phyloP scores from a whole-genome alignment of 1,284 basidiomycete genomes.

The Tilletia indica region DNA sequence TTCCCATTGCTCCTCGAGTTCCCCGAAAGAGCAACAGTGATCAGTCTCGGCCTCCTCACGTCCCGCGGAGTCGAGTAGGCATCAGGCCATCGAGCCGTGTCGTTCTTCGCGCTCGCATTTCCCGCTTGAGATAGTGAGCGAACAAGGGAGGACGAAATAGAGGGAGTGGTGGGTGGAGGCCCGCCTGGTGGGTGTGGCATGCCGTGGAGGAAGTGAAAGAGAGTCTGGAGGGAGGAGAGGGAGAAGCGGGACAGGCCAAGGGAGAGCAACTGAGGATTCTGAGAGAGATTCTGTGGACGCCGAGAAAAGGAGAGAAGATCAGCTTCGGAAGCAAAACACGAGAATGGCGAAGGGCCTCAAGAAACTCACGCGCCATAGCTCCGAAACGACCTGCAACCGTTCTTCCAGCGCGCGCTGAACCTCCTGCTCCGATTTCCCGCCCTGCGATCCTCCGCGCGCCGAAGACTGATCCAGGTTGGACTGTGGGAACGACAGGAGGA shows the following conservation, averaged over 20 bases:
- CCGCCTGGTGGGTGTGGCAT: constrained; percentile 5
- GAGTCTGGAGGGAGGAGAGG: constrained; percentile 15
- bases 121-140: constrained; percentile 22
- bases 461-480: constrained; percentile 29
- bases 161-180: constrained; percentile 23
- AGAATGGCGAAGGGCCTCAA: no score
- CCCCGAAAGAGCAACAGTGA: constrained; percentile 1
- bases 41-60: constrained; percentile 17
- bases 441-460: neutral
- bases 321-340: no score
- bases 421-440: neutral
- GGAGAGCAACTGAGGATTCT: constrained; percentile 37
- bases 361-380: constrained; percentile 22
- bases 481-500: constrained; percentile 38
- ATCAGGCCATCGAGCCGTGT: constrained; percentile 24
- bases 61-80: constrained; percentile 18
- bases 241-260: constrained; percentile 41
- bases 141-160: constrained; percentile 22
- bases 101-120: neutral
- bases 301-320: no score
- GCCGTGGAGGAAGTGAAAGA: constrained; percentile 18
- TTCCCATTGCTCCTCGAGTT: no score
- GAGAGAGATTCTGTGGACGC: constrained; percentile 30
- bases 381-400: constrained; percentile 16
- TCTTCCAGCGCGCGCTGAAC: neutral